Base-by-base conservation (phyloP, 805 yeast species). In the Ogataea paraovalis region DNA sequence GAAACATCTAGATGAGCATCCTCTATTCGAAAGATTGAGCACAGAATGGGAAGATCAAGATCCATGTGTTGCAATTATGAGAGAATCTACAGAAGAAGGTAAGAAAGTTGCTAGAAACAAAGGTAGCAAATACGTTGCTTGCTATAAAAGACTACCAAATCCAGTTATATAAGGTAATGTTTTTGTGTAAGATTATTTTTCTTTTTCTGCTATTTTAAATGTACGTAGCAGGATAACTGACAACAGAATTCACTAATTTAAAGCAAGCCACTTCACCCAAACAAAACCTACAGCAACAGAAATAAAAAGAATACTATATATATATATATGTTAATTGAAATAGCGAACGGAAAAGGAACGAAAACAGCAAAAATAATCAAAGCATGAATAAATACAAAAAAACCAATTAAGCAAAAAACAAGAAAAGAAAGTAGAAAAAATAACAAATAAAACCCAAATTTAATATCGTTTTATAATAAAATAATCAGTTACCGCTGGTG, bases 11-110 rank as follows among this genome's bases (percentile, higher is more conserved):
- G 90, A 86, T 47, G 87, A 78, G 50, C 99, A 94, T 67, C 97
- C 98, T 3, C 68, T 94, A 60, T 94, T 94, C 64, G 89, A 83
- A 67, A 79, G 97, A 56, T 76, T 90, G 53, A 69, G 77, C 39
- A 72, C 78, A 51, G 91, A 86, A 53, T 89, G 95, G 87, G 97
- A 91, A 68, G 64, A 67, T 2, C 67, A 73, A 20, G 99, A 94
- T 66, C 70, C 71, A 52, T 91, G 98, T 69, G 98, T 91, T 20
- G 69, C 77, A 51, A 79, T 88, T 43, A 94, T 94, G 98, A 80
- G 80, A 49, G 82, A 84, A 51, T 83, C 94, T n/a, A 94, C 99
- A 1, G 99, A 94, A 68, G 99, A 94, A 68, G 99, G 99, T 49
- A 91, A 94, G 70, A 94, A 94, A 68, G 99, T 94, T 33, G 84